phyloP scores from a whole-genome alignment of 345 rosid species.

The Eucalyptus cloeziana region DNA sequence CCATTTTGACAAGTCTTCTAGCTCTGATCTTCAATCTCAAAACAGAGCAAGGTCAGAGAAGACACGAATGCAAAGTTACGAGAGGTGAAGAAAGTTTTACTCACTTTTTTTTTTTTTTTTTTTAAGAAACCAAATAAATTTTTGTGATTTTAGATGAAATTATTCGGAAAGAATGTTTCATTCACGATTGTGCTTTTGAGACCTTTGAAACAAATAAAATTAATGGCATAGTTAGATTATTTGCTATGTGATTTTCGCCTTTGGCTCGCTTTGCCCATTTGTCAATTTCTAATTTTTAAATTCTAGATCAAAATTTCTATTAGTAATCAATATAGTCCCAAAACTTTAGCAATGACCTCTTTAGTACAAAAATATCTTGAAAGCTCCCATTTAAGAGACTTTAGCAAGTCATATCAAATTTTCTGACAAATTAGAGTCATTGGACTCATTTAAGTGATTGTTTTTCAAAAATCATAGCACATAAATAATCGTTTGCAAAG shows the following conservation, averaged over 20 bases:
- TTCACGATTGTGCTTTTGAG: not conserved
- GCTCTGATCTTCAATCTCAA: not conserved
- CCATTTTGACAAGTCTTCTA: not conserved
- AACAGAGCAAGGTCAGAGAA: not conserved
- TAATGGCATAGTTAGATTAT: not conserved
- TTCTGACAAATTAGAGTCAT: no score
- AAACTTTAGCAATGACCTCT: not conserved
- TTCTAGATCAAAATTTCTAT: not conserved
- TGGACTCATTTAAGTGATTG: no score
- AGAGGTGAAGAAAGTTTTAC: not conserved
- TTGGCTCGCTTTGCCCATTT: not conserved
- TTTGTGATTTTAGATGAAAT: no score
- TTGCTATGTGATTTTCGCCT: not conserved
- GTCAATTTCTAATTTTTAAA: not conserved
- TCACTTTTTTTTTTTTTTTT: not conserved
- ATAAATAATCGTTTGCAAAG: not conserved
- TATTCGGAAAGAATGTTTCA: not conserved
- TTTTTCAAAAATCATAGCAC: no score
- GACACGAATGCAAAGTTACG: not conserved
- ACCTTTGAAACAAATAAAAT: no score
- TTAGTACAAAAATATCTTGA: not conserved
- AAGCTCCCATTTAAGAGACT: not conserved
- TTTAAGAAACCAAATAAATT: not conserved
- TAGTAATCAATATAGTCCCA: not conserved
- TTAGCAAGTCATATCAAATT: not conserved